These are phyloP conservation scores for Hypsizygus ulmarius DNA, from an alignment of 1,284 basidiomycete genomes.

Conservation along the genomic window DNA sequence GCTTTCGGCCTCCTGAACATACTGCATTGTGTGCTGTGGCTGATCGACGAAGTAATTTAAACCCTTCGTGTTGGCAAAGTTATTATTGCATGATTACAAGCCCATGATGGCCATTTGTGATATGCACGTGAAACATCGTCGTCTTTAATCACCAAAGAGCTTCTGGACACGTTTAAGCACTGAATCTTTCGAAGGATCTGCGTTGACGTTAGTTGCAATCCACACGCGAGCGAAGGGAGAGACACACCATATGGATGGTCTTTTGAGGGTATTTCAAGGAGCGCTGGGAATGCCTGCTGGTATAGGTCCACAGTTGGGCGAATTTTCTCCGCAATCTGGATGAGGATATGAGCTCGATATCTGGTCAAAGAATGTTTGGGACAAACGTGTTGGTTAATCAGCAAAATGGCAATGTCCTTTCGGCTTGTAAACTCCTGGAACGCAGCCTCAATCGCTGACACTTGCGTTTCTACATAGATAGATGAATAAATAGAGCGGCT, in stretches of 20 bases:
- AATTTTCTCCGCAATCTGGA: conserved; percentile 93
- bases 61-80: background rate
- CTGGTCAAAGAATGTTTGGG: background rate
- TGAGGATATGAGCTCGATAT: conserved; percentile 2
- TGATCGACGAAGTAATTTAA: background rate
- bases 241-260: conserved; percentile 85
- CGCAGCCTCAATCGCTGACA: conserved; percentile 82
- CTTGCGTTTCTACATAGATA: conserved; percentile 73
- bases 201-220: conserved; percentile 1
- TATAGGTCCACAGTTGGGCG: conserved; percentile 94
- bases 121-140: background rate
- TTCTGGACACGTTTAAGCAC: conserved; percentile 98
- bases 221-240: background rate
- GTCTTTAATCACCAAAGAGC: conserved; percentile 79
- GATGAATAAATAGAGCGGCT: background rate
- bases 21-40: conserved; percentile 1
- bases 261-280: conserved; percentile 97
- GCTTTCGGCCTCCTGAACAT: background rate
- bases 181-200: conserved; percentile 97
- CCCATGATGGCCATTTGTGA: background rate
- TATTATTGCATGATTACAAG: background rate
- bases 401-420: conserved; percentile 90
- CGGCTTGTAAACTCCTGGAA: conserved; percentile 93
- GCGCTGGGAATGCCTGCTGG: conserved; percentile 92
- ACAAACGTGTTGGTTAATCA: conserved; percentile 95